Evolutionary conservation across 1,284 basidiomycete genomes (phyloP), one percentile per base, ranked within the genome.

Genomic region (Ustilago trichophora): DNA sequence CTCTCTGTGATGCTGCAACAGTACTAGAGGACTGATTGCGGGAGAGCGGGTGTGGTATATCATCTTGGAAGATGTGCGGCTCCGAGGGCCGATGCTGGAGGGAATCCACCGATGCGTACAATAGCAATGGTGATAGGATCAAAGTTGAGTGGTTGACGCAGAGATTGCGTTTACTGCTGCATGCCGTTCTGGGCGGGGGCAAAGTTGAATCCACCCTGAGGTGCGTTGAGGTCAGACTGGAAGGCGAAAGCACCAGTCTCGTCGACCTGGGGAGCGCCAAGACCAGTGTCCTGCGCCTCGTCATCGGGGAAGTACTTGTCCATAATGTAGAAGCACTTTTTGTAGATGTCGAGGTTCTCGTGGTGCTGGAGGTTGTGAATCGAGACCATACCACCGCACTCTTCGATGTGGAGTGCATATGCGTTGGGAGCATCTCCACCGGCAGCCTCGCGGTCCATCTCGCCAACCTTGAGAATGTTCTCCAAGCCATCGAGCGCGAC

Each of bases 311-410:
- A 82, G 70, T 82, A 80, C 67, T 78, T 77, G 75, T 80, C 78
- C 78, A 80, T 80, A 82, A 98, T 97, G 84, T 93, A 95, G 88
- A 96, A 98, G 64, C 94, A 95, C 86, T 98, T 98, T 87, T 97
- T 98, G 86, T 98, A 87, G 80, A 98, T 98, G 80, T 98, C 95
- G 83, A 98, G 84, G 84, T 98, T 99, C 85, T 98, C 95, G 84
- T 98, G 96, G 84, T 96, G 93, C 84, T 99, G 96, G 65, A 98
- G 88, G 83, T 97, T 95, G 87, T 98, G 95, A 82, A 98, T 97
- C 21, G 92, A 90, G 69, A 95, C 73, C 79, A 99, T 98, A 47
- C 96, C 96, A 72, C 96, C 95, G 31, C 94, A 76, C 58, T 98
- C 96, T 83, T 99, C 96, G 43, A 98, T 92, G 77, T 86, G 97